A percentile compares a stretch with the other conserved stretches of the same genome.
These are phyloP conservation scores for Boletus speciosus DNA, from an alignment of 768 basidiomycete species.

Conservation along the genomic window DNA sequence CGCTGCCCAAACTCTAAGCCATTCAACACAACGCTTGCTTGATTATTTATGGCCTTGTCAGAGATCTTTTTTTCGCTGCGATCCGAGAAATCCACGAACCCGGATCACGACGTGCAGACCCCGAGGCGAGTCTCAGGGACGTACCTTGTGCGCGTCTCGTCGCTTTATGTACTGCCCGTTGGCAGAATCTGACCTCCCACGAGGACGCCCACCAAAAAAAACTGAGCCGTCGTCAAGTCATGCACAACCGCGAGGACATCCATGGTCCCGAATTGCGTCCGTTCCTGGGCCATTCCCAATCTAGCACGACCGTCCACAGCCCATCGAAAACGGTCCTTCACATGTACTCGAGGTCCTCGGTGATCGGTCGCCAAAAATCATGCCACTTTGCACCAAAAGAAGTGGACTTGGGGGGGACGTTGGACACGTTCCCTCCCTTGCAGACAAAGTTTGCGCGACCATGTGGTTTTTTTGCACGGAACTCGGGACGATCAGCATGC, in stretches of 20 bases:
- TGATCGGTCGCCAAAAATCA: conserved; percentile 3
- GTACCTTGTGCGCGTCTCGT: not conserved
- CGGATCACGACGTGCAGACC: conserved; percentile 11
- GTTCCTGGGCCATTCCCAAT: conserved; percentile 6
- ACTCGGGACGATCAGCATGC: conserved; percentile 8
- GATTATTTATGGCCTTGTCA: not conserved
- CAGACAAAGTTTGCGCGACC: conserved; percentile 4
- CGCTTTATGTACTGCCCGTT: not conserved
- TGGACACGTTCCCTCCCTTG: not conserved
- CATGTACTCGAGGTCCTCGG: not conserved
- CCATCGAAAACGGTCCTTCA: not conserved
- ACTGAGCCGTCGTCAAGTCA: not conserved
- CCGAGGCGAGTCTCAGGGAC: conserved; percentile 8
- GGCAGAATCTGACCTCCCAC: conserved; percentile 12
- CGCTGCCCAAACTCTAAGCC: not conserved
- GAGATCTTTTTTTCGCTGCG: not conserved
- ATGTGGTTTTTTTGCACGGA: not conserved
- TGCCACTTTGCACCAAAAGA: conserved; percentile 1
- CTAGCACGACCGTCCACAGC: not conserved
- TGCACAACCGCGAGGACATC: not conserved
- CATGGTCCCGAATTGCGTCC: not conserved
- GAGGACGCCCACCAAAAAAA: conserved; percentile 1
- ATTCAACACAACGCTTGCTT: not conserved
- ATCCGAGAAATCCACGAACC: not conserved
- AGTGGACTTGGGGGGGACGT: not conserved